Evolutionary conservation across 1,284 basidiomycete species (phyloP).

Genomic region (Athelia psychrophila): DNA sequence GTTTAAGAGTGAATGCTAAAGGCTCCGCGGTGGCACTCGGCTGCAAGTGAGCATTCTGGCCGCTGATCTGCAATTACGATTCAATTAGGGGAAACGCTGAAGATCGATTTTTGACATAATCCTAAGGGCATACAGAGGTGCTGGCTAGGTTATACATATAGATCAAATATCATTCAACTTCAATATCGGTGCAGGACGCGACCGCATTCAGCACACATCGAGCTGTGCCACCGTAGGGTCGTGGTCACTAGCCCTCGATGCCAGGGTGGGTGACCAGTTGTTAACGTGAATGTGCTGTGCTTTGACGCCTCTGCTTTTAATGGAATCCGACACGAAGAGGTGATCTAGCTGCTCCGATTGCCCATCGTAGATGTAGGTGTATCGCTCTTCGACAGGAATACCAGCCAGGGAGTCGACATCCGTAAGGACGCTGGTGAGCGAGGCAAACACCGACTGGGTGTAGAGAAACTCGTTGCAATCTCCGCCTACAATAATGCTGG

Average conservation of each 20-base stretch:
- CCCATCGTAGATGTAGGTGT: slow-evolving; percentile 62
- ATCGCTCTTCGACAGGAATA: slow-evolving; percentile 49
- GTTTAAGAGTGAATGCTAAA: too few species aligned
- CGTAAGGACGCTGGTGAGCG: slow-evolving; percentile 39
- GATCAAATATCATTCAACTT: too few species aligned
- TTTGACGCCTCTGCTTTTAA: slow-evolving; percentile 38
- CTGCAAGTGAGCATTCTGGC: too few species aligned
- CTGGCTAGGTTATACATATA: too few species aligned
- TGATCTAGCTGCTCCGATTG: slow-evolving; percentile 60
- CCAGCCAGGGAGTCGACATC: slow-evolving; percentile 51
- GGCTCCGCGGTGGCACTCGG: too few species aligned
- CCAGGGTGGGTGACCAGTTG: slow-evolving; percentile 45
- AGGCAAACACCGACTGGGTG: slow-evolving; percentile 48
- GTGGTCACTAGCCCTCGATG: slow-evolving; percentile 50
- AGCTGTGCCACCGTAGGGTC: slow-evolving; percentile 55
- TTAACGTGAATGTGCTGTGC: slow-evolving; percentile 63
- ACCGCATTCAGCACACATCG: slow-evolving; percentile 38
- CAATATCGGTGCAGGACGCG: too few species aligned
- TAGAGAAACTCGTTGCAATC: slow-evolving; percentile 66
- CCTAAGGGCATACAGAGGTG: too few species aligned
- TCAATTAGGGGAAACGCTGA: too few species aligned
- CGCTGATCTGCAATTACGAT: too few species aligned
- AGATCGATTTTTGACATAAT: too few species aligned
- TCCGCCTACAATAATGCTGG: slow-evolving; percentile 54
- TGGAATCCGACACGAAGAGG: slow-evolving; percentile 47